These are phyloP conservation scores for Solanum hybrid DNA, from an alignment of 305 asterid species.

Conservation along the genomic window DNA sequence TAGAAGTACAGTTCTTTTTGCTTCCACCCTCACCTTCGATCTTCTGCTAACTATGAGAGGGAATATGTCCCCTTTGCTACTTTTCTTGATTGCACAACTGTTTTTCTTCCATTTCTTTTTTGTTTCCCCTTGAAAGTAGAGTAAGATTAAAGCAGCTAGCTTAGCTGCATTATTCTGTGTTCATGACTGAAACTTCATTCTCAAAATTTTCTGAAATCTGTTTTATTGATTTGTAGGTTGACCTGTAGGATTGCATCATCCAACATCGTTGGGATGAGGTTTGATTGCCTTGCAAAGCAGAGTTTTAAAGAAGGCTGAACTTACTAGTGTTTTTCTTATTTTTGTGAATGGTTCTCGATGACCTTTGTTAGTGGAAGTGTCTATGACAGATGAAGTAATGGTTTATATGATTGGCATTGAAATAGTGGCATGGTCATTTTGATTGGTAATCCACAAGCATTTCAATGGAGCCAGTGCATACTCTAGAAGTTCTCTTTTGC, in stretches of 20 bases:
- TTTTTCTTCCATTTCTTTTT: not conserved
- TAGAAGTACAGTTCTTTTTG: not conserved
- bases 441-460: not conserved
- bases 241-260: not conserved
- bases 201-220: not conserved
- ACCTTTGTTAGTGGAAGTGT: not conserved
- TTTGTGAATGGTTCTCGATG: not conserved
- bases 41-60: not conserved
- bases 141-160: not conserved
- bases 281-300: not conserved
- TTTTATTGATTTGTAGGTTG: not conserved
- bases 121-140: not conserved
- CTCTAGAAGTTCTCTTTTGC: not conserved
- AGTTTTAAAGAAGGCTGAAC: not conserved
- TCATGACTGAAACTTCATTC: not conserved
- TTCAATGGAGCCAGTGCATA: not conserved
- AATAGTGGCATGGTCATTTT: not conserved
- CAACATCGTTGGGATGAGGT: not conserved
- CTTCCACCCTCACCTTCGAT: not conserved
- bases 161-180: not conserved
- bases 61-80: not conserved
- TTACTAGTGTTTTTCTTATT: not conserved
- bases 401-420: not conserved
- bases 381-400: not conserved
- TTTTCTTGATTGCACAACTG: not conserved